These are phyloP conservation scores for Populus ilicifolia DNA, from an alignment of 345 rosid genomes.

Conservation along the genomic window DNA sequence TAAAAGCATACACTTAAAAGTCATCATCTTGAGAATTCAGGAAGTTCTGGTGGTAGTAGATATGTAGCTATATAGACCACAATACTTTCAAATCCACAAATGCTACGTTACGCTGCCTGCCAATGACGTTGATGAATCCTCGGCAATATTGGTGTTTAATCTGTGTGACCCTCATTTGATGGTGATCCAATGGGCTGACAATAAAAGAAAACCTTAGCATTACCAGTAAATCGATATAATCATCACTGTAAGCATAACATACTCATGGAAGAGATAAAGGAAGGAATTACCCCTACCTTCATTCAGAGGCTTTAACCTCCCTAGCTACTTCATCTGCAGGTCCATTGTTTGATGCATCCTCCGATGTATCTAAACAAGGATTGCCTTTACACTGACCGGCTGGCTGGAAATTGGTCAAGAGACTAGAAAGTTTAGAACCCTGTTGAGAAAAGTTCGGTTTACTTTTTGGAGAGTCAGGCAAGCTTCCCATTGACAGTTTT, in stretches of 20 bases:
- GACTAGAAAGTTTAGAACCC: constrained; percentile 28
- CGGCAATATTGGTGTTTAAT: not conserved
- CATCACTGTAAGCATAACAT: not conserved
- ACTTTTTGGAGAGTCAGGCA: constrained; percentile 29
- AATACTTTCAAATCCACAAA: not conserved
- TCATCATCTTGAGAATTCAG: not conserved
- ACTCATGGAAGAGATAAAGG: constrained; percentile 24
- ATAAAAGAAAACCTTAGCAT: constrained; percentile 24
- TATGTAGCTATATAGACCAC: not conserved
- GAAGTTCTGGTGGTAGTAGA: not conserved
- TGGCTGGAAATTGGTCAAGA: constrained; percentile 17
- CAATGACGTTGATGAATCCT: not conserved
- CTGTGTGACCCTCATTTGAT: constrained; percentile 10
- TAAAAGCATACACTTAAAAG: not conserved
- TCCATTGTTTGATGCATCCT: constrained; percentile 38
- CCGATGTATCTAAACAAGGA: constrained; percentile 24
- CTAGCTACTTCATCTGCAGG: constrained; percentile 35
- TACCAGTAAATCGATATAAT: constrained; percentile 28
- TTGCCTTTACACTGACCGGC: constrained; percentile 16
- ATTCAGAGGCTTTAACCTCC: constrained; percentile 30
- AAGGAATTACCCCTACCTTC: constrained; percentile 40
- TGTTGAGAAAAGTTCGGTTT: constrained; percentile 32
- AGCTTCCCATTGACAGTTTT: constrained; percentile 25
- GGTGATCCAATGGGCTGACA: constrained; percentile 27
- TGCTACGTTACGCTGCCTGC: not conserved